phyloP scores from a whole-genome alignment of 176 grass and related monocot species.

The Zoysia pacifica region DNA sequence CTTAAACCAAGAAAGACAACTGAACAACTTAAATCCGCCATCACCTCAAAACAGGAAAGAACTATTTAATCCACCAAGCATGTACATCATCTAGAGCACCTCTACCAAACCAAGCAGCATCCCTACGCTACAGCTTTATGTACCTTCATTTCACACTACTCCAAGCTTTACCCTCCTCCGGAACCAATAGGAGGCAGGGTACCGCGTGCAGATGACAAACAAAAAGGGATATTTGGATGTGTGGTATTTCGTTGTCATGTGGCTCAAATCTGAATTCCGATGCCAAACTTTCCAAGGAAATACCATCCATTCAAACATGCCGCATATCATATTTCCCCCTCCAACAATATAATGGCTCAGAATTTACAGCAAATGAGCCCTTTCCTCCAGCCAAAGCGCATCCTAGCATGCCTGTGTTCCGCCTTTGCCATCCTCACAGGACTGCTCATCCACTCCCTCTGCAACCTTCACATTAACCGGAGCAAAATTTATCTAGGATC shows the following conservation, averaged over 20 bases:
- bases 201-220: neutral
- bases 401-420: slow-evolving; percentile 46
- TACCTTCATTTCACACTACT: slow-evolving; percentile 21
- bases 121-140: slow-evolving; percentile 41
- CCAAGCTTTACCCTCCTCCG: slow-evolving; percentile 33
- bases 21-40: neutral
- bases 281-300: slow-evolving; percentile 26
- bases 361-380: slow-evolving; percentile 80
- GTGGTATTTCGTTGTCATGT: neutral
- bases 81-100: neutral
- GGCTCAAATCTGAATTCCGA: no score
- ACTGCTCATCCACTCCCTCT: slow-evolving; percentile 79
- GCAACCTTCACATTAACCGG: slow-evolving; percentile 51
- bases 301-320: neutral
- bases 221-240: neutral
- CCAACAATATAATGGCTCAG: slow-evolving; percentile 23
- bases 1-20: neutral
- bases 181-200: slow-evolving; percentile 41
- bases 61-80: neutral
- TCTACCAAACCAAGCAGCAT: neutral
- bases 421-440: slow-evolving; percentile 89
- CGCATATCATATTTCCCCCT: neutral
- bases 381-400: slow-evolving; percentile 49
- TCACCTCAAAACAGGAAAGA: neutral
- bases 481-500: neutral